Base-by-base conservation (phyloP, 78 protist genomes). In the slime mould (Dictyostelium discoideum) region DNA sequence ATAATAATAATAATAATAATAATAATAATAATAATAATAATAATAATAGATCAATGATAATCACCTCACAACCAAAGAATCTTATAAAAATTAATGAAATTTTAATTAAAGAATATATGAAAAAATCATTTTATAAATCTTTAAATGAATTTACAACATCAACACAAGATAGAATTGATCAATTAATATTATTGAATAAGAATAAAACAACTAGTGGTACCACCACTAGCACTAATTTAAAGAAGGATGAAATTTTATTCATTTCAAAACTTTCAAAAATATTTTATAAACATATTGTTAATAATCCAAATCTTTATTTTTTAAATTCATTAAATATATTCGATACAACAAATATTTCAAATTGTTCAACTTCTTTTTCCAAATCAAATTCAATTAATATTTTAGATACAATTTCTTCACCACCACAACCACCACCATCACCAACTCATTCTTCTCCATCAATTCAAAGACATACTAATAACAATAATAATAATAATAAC, bases 231-330 rank as follows among this genome's bases (percentile, higher is more conserved):
- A 32, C 37, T 32, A 32, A 32, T 44, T 5, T 4, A 29, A 77
- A 54, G 24, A 77, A 57, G 37, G 83, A 90, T 24, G 88, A 90
- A 22, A 44, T 90, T 7, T 46, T 90, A 73, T 90, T 90, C 29
- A 72, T 90, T 67, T 40, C 95, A 44, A 90, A 90, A 54, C 22
- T 73, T 11, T 90, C 88, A 44, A 90, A 90, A 26, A 29, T 90
- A 82, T 69, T 90, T 83, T 90, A 90, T 48, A 57, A 81, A 67
- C 86, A 89, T 81, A 81, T 89, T 6, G 16, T 81, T 5, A 32
- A 48, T 26, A 80, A 90, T 73, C 95, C 87, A 32, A 42, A 82
- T 54, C 39, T 67, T 16, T 90, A 69, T 40, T 82, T 90, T 40
- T 54, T 78, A 39, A 81, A 84, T 84, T 37, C 39, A 3, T 20